Base-by-base conservation (phyloP, 805 yeast genomes). In the Teunomyces stri region DNA sequence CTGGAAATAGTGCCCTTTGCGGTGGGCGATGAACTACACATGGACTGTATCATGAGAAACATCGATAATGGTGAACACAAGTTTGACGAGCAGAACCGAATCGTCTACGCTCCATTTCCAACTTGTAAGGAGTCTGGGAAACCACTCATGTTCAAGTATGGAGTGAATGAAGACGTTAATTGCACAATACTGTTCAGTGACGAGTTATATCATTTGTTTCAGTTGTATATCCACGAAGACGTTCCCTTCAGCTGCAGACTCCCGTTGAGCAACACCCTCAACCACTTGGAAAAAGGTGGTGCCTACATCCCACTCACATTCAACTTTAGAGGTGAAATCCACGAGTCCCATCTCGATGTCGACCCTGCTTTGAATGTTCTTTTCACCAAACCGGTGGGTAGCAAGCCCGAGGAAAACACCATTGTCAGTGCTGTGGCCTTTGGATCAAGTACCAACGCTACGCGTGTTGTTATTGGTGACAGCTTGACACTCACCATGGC, bases 31-130 rank as follows among this genome's bases (percentile, higher is more conserved):
- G 64, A 60, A 6, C 61, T 85, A 11, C 64, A 74, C 38, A 56
- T 85, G 43, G 79, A 76, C 53, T 87, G 94, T 61, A 85, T 82
- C 50, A 64, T 78, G 43, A 72, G 94, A 57, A 79, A 84, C 52
- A 86, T 87, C 45, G 88, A 84, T 36, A 80, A 74, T 51, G 94
- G 94, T 46, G 92, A 87, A 60, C 92, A 87, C 67, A 73, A 78
- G 48, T 82, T 83, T 51, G 89, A 85, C 58, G 73, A 71, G n/a
- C 66, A 76, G n/a, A 78, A 79, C 6, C 69, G 79, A 48, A 80
- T 87, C 46, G 61, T 84, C 13, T 85, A 81, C 54, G 73, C 62
- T 1, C 68, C 77, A 4, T 83, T 85, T 54, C 87, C 89, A 2
- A 65, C 55, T 5, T 86, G 94, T 65, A 67, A 69, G 45, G 92